Conservation (phyloP, 352 stramenopile genomes). For the Phytophthora pluvialis region DNA sequence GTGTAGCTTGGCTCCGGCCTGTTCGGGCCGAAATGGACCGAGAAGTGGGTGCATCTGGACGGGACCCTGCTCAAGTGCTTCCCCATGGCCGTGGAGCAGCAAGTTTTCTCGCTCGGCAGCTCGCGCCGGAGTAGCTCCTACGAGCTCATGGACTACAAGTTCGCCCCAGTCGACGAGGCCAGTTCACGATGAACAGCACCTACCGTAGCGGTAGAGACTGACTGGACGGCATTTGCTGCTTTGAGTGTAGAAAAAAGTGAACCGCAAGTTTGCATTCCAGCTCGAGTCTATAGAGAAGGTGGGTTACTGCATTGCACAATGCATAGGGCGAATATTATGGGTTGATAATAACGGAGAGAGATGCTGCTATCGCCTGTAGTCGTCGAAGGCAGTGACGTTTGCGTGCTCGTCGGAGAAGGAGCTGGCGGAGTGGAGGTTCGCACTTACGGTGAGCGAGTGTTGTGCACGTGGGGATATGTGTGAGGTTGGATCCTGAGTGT, state of each 20-base stretch:
- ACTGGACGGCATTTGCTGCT: background rate
- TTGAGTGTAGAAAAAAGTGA: slow-evolving; percentile 55
- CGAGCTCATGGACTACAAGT: slow-evolving; percentile 55
- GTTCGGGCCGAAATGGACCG: slow-evolving; percentile 78
- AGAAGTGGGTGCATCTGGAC: slow-evolving; percentile 85
- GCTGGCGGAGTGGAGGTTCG: slow-evolving; percentile 60
- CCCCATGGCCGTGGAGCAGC: slow-evolving; percentile 65
- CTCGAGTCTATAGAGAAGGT: slow-evolving; percentile 63
- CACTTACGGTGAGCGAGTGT: slow-evolving; percentile 49
- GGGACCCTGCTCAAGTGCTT: slow-evolving; percentile 77
- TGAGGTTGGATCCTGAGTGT: background rate
- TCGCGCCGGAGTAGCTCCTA: slow-evolving; percentile 55
- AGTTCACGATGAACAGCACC: background rate
- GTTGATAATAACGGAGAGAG: too few species aligned
- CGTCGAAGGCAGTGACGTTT: slow-evolving; percentile 61
- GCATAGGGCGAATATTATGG: background rate
- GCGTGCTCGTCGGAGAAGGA: slow-evolving; percentile 65
- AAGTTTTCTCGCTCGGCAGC: slow-evolving; percentile 63
- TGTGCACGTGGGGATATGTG: background rate
- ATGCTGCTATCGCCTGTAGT: slow-evolving; percentile 24
- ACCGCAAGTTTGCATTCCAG: slow-evolving; percentile 71
- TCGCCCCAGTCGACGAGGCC: slow-evolving; percentile 55
- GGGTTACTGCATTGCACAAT: background rate
- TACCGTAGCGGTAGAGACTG: background rate
- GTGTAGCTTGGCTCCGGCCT: slow-evolving; percentile 56